Evolutionary conservation across 2,329 filamentous ascomycete genomes (phyloP).

Genomic region (Sphaerulina populicola): DNA sequence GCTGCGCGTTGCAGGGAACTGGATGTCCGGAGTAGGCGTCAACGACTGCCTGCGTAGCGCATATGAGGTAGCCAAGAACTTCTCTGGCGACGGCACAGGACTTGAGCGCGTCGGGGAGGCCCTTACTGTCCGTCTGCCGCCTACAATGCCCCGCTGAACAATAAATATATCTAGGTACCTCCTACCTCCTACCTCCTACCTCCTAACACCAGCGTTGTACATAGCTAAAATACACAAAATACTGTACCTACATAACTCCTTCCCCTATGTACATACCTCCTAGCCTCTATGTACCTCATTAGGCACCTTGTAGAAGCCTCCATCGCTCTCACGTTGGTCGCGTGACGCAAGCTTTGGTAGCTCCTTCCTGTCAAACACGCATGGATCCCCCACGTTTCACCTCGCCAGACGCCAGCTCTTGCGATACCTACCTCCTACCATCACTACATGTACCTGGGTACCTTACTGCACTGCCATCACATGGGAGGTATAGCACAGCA

Average conservation of each 20-base stretch:
- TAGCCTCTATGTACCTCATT: too few species aligned
- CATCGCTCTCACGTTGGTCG: background rate
- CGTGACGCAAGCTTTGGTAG: background rate
- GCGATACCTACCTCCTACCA: too few species aligned
- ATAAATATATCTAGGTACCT: constrained; percentile 4
- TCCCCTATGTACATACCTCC: too few species aligned
- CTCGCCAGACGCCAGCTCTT: background rate
- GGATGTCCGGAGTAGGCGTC: constrained; percentile 43
- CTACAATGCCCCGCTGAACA: constrained; percentile 7
- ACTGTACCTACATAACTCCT: too few species aligned
- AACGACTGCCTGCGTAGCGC: constrained; percentile 49
- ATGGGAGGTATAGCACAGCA: too few species aligned
- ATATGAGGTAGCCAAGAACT: constrained; percentile 45
- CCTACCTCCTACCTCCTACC: too few species aligned
- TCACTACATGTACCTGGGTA: too few species aligned
- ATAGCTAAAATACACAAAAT: background rate
- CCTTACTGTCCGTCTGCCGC: constrained; percentile 16
- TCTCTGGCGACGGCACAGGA: constrained; percentile 30
- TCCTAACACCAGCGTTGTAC: constrained; percentile 10
- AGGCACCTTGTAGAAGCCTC: background rate
- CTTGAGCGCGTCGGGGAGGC: constrained; percentile 28
- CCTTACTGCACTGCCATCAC: background rate
- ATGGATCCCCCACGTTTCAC: background rate
- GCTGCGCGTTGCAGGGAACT: constrained; percentile 52
- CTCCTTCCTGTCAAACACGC: background rate